Evolutionary conservation across 2,329 filamentous ascomycete genomes (phyloP).

Genomic region (Cercospora zeina): DNA sequence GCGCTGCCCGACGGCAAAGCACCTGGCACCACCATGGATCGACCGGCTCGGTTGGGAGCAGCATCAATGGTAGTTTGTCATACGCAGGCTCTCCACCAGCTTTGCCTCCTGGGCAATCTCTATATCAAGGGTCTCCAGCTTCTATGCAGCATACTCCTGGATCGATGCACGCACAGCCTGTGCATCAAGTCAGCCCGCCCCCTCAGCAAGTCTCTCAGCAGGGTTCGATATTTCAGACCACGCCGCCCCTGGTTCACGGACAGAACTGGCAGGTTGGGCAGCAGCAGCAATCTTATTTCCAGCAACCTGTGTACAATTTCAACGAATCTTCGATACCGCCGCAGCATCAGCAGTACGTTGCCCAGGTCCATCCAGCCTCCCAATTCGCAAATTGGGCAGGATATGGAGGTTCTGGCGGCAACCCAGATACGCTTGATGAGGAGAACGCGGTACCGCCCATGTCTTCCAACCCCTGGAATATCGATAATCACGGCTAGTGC

Average conservation of each 20-base stretch:
- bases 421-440: constrained; percentile 35
- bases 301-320: constrained; percentile 25
- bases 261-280: constrained; percentile 15
- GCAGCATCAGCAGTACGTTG: constrained; percentile 22
- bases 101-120: constrained; percentile 14
- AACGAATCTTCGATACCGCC: constrained; percentile 11
- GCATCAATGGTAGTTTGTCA: constrained; percentile 28
- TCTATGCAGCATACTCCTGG: constrained; percentile 21
- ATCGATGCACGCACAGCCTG: constrained; percentile 18
- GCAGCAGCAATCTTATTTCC: constrained; percentile 28
- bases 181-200: constrained; percentile 29
- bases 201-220: constrained; percentile 22
- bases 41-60: constrained; percentile 33
- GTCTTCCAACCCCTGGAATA: constrained; percentile 30
- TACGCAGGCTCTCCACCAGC: constrained; percentile 28
- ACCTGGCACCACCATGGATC: constrained; percentile 35
- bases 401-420: constrained; percentile 30
- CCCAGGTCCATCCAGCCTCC: constrained; percentile 25
- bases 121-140: constrained; percentile 15
- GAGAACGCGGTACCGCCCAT: constrained; percentile 39
- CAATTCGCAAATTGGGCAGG: constrained; percentile 39
- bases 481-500: constrained; percentile 11
- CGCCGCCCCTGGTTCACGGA: constrained; percentile 15
- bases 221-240: constrained; percentile 17
- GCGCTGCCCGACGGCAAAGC: constrained; percentile 30